Percentiles rank a stretch among this genome's conserved stretches.
Conservation (phyloP, 208 protist genomes). For the Trypanosoma lewisi region DNA sequence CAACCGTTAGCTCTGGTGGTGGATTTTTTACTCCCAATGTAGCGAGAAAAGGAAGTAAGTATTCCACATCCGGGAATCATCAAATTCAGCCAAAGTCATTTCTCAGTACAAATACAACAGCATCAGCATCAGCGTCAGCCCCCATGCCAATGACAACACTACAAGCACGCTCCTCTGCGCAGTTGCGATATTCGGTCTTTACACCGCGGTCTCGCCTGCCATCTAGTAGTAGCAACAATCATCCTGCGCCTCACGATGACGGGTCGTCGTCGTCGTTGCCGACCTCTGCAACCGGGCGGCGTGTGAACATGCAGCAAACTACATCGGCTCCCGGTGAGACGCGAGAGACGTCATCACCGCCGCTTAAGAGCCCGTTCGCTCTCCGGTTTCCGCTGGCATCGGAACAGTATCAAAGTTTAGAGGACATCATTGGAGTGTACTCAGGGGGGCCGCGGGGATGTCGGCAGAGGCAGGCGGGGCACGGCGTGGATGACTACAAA, state of each 20-base stretch:
- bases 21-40: neutral
- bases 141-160: neutral
- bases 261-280: neutral
- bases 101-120: neutral
- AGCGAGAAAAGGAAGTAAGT: neutral
- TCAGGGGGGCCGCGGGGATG: constrained; percentile 79
- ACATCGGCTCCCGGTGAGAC: neutral
- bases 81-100: constrained; percentile 7
- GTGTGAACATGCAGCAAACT: constrained; percentile 6
- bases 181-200: neutral
- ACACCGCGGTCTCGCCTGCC: constrained; percentile 1
- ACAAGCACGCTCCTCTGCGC: neutral
- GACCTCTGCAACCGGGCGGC: neutral
- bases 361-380: constrained; percentile 24
- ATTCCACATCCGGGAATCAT: neutral
- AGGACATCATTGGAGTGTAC: constrained; percentile 67
- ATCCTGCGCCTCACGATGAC: neutral
- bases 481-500: constrained; percentile 61
- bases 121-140: no score
- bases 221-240: neutral
- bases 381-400: constrained; percentile 22
- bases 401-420: constrained; percentile 32
- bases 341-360: constrained; percentile 1
- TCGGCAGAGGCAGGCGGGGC: constrained; percentile 63
- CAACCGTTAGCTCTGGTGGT: neutral